These are phyloP conservation scores for Mucor piriformis DNA, from an alignment of 371 early-diverging fungal species.

Conservation along the genomic window DNA sequence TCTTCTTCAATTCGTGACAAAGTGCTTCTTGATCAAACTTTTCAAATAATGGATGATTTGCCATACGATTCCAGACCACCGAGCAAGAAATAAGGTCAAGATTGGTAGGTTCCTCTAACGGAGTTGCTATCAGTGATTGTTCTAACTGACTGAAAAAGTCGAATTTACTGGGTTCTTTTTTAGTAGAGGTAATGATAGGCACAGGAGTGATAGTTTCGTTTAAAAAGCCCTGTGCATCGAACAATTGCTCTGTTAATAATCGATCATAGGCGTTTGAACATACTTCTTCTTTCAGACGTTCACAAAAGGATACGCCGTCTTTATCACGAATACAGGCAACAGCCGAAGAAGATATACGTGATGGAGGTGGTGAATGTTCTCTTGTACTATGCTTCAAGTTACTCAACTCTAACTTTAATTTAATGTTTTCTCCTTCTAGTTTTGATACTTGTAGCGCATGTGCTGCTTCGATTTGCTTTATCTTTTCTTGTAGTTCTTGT, in stretches of 20 bases:
- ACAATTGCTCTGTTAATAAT: constrained; percentile 48
- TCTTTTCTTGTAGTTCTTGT: constrained; percentile 67
- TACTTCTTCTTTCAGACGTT: constrained; percentile 49
- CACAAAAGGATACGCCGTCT: constrained; percentile 51
- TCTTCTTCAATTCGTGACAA: constrained; percentile 47
- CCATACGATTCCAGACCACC: constrained; percentile 49
- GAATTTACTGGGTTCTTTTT: background rate
- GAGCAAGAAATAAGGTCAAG: constrained; percentile 32
- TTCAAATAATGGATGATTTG: constrained; percentile 56
- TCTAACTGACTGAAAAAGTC: constrained; percentile 25
- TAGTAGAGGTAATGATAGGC: constrained; percentile 38
- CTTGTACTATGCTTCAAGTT: background rate
- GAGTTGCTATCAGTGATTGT: constrained; percentile 7
- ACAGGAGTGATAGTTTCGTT: constrained; percentile 44
- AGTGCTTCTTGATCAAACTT: constrained; percentile 49
- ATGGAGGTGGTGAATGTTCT: background rate
- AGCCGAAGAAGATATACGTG: constrained; percentile 30
- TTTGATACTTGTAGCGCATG: constrained; percentile 28
- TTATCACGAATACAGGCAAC: constrained; percentile 50
- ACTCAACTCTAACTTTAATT: constrained; percentile 10
- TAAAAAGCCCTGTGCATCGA: constrained; percentile 43
- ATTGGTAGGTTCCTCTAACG: constrained; percentile 1
- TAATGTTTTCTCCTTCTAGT: constrained; percentile 35
- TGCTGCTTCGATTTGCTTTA: constrained; percentile 61
- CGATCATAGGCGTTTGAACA: constrained; percentile 49